Percentiles rank a stretch among this genome's conserved stretches.
These are phyloP conservation scores for Lentinula guzmanii DNA, from an alignment of 768 basidiomycete species.

Conservation along the genomic window DNA sequence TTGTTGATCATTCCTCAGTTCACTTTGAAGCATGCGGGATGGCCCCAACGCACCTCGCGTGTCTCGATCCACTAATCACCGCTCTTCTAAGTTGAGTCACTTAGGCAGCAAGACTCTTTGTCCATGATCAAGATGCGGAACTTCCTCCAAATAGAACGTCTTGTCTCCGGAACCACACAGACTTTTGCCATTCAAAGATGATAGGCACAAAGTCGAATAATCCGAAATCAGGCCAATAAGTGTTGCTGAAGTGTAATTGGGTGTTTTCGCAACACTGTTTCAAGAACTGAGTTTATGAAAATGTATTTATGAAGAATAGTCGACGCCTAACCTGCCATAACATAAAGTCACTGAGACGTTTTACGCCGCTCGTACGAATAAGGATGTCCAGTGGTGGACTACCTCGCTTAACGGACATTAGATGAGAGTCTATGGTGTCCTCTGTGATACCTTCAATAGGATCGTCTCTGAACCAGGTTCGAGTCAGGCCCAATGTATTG, in stretches of 20 bases:
- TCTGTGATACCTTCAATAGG: constrained; percentile 44
- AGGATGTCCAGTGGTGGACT: constrained; percentile 87
- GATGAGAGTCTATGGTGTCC: constrained; percentile 55
- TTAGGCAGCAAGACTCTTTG: no score
- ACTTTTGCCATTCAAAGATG: constrained; percentile 73
- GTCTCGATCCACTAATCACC: no score
- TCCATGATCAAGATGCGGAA: no score
- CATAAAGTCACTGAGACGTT: constrained; percentile 81
- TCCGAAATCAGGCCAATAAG: constrained; percentile 94
- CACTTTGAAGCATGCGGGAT: no score
- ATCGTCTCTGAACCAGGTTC: background rate
- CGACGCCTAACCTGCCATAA: constrained; percentile 82
- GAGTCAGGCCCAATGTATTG: background rate
- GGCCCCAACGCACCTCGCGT: no score
- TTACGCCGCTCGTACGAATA: constrained; percentile 88
- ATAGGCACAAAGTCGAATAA: constrained; percentile 83
- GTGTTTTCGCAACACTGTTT: constrained; percentile 73
- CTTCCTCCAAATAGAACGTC: no score
- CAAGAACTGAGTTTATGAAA: background rate
- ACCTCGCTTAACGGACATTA: constrained; percentile 59
- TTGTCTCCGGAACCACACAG: background rate
- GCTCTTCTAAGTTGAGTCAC: no score
- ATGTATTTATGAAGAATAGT: background rate
- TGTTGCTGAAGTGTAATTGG: constrained; percentile 78
- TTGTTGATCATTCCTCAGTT: background rate